Base-by-base conservation (phyloP, 345 rosid genomes). In the Acer negundo region DNA sequence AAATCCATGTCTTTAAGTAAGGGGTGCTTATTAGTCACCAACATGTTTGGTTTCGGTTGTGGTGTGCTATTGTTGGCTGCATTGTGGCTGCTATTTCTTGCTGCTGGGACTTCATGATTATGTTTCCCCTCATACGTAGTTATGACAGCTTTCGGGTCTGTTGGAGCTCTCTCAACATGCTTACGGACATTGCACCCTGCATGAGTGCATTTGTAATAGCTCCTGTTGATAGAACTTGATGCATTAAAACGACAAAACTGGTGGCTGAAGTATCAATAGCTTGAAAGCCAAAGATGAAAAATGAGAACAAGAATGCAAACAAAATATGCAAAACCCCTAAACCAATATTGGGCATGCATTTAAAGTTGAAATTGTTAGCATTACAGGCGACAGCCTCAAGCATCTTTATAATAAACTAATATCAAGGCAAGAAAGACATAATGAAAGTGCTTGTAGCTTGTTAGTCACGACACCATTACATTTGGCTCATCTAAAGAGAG, bases 101-200 rank as follows among this genome's bases (percentile, higher is more conserved):
- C 91, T 35, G 93, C 89, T 4, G 98, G 99, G 75, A 92, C 90
- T 5, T 88, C 86, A 61, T 93, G 99, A 76, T 88, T 93, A 75
- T 96, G 99, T 77, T 96, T 96, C 51, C 99, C 99, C 82, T 96
- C 99, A 0, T 96, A 96, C 8, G 98, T 96, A 53, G 99, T 95
- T 81, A 95, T 82, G 38, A 95, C 99, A 1, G 99, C 94, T 74
- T 93, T 91, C 31, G 91, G 87, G 80, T 95, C 99, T 1, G 93
- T 86, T 24, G 98, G 87, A 67, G 97, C 98, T 85, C 98, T 91
- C 87, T 95, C 99, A 0, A 95, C 95, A 74, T 95, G 98, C 80
- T 95, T 95, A 3, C 98, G 94, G 10, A 96, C 98, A 9, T 90
- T 96, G 88, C 99, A 96, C 63, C 94, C 95, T 1, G 86, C 79